Evolutionary conservation across 2,329 filamentous ascomycete species (phyloP).

Genomic region (Dryadomyces quercus-mongolicae): DNA sequence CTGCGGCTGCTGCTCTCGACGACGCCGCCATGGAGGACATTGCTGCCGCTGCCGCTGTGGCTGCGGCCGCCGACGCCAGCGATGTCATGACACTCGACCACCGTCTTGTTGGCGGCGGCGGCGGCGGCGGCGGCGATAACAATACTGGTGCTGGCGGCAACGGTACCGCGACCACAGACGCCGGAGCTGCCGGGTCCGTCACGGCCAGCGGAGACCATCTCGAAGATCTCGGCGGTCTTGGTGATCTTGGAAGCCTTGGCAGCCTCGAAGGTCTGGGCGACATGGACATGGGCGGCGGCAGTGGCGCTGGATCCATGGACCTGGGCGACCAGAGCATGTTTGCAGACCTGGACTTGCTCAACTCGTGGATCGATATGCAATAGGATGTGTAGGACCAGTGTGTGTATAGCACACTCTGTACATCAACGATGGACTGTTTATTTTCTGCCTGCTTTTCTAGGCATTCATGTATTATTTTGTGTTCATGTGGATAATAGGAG

Average conservation of each 20-base stretch:
- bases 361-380: constrained; percentile 13
- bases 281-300: constrained; percentile 5
- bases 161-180: background rate
- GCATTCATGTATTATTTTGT: background rate
- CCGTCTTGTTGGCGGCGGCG: background rate
- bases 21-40: constrained; percentile 7
- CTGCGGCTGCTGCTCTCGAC: constrained; percentile 4
- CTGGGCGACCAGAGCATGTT: constrained; percentile 14
- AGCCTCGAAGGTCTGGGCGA: constrained; percentile 7
- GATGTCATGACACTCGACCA: constrained; percentile 7
- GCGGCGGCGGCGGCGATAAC: too few relatives aligned
- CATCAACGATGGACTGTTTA: too few relatives aligned
- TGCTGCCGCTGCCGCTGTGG: constrained; percentile 4
- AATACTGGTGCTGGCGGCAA: background rate
- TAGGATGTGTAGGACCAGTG: background rate
- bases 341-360: constrained; percentile 13
- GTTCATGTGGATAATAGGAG: too few relatives aligned
- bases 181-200: constrained; percentile 6
- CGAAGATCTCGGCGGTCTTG: constrained; percentile 9
- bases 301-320: constrained; percentile 4
- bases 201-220: background rate
- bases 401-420: too few relatives aligned
- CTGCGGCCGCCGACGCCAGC: background rate
- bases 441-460: background rate
- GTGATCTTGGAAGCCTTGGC: constrained; percentile 7